Percentiles rank a stretch among this genome's conserved stretches.
These are phyloP conservation scores for Corynespora cassiicola DNA, from an alignment of 2,329 filamentous ascomycete species.

Conservation along the genomic window DNA sequence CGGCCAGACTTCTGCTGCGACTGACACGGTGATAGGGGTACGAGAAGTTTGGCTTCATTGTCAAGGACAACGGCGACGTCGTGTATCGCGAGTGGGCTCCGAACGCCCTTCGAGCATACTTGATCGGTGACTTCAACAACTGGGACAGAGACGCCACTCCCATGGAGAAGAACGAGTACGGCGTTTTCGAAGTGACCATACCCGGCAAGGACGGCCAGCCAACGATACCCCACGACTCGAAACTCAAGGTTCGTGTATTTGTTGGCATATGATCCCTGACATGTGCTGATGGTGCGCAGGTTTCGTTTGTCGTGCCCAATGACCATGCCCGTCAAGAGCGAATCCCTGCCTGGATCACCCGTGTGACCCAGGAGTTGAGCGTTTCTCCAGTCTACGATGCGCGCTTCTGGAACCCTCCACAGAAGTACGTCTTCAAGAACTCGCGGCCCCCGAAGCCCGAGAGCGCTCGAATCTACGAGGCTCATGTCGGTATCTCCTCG, in stretches of 20 bases:
- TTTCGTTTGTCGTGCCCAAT: conserved; percentile 79
- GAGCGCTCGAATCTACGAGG: conserved; percentile 94
- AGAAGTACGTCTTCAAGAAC: conserved; percentile 87
- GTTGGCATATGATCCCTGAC: conserved; percentile 11
- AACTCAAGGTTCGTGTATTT: conserved; percentile 76
- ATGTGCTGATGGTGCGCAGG: conserved; percentile 61
- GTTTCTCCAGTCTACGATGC: conserved; percentile 95
- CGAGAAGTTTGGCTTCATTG: conserved; percentile 85
- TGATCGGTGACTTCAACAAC: conserved; percentile 94
- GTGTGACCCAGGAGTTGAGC: conserved; percentile 89
- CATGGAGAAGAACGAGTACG: conserved; percentile 86
- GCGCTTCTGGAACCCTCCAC: conserved; percentile 95
- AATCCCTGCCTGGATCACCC: conserved; percentile 95
- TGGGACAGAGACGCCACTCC: conserved; percentile 85
- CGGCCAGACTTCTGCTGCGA: no score
- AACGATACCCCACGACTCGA: conserved; percentile 90
- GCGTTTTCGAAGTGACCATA: conserved; percentile 83
- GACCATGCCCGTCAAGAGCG: conserved; percentile 82
- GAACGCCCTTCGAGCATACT: conserved; percentile 80
- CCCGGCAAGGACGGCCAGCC: conserved; percentile 76
- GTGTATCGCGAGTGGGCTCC: conserved; percentile 96
- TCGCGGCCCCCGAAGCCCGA: conserved; percentile 79
- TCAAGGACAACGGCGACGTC: conserved; percentile 82
- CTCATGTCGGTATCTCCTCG: conserved; percentile 97
- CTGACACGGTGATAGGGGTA: conserved; percentile 76